phyloP scores from a whole-genome alignment of 305 asterid species.

The Lippia alba region DNA sequence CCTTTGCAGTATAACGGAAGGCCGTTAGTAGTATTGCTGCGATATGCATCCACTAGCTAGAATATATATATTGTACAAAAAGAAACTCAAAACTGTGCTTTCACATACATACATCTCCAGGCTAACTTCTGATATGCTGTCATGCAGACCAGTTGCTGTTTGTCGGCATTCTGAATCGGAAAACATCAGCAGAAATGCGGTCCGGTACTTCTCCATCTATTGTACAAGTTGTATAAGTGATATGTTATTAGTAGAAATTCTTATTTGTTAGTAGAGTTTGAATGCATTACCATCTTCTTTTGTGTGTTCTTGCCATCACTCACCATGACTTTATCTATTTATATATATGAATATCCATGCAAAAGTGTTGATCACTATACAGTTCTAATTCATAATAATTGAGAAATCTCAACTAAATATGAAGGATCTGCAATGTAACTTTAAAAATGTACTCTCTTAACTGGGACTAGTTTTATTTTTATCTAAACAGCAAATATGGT shows the following conservation, averaged over 20 bases:
- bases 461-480: background rate
- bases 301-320: background rate
- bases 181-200: background rate
- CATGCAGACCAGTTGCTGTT: background rate
- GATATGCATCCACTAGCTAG: no score
- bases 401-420: no score
- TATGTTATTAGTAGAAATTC: background rate
- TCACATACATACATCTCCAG: slow-evolving; percentile 13
- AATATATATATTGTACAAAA: background rate
- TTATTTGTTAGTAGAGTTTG: background rate
- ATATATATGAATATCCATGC: no score
- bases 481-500: background rate
- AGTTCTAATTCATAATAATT: no score
- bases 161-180: background rate
- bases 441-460: no score
- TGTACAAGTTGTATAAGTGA: slow-evolving; percentile 7
- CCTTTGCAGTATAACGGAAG: background rate
- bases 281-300: background rate
- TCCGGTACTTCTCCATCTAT: slow-evolving; percentile 1
- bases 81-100: background rate
- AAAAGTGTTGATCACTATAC: no score
- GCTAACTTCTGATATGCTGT: background rate
- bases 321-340: background rate
- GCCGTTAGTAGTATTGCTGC: background rate
- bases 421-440: background rate